These are phyloP conservation scores for Amauroascus verrucosus DNA, from an alignment of 2,329 filamentous ascomycete genomes.

Conservation along the genomic window DNA sequence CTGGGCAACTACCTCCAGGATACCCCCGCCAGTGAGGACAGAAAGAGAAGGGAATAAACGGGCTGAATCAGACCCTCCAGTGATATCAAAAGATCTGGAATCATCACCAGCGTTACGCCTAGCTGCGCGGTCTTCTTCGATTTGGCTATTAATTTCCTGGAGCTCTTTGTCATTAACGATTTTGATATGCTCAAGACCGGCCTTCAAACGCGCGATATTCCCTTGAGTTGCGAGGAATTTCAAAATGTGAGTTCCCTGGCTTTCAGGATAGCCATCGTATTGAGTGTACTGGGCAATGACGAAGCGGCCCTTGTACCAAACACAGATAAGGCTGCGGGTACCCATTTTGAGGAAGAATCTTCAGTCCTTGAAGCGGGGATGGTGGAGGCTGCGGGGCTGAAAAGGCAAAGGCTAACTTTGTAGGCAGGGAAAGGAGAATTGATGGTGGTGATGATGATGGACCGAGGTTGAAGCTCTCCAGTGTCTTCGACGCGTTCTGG, in stretches of 20 bases:
- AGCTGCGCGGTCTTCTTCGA: not conserved
- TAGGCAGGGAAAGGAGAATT: not conserved
- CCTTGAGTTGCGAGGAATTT: conserved; percentile 17
- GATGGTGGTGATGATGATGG: not conserved
- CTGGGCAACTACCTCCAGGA: conserved; percentile 17
- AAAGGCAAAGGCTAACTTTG: not conserved
- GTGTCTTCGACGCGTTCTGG: no score
- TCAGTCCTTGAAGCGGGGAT: not conserved
- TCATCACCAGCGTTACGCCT: not conserved
- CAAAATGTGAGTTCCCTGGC: conserved; percentile 20
- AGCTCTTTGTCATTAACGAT: conserved; percentile 9
- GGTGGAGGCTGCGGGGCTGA: not conserved
- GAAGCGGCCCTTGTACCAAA: conserved; percentile 20
- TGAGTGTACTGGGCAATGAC: conserved; percentile 24
- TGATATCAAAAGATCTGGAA: not conserved
- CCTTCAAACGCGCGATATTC: conserved; percentile 21
- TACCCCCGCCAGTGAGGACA: conserved; percentile 15
- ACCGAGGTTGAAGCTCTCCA: not conserved
- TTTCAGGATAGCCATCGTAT: conserved; percentile 22
- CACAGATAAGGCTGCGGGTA: conserved; percentile 19
- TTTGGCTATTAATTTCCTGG: conserved; percentile 7
- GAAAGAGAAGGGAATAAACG: conserved; percentile 14
- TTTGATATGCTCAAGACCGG: conserved; percentile 17
- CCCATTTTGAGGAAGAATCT: conserved; percentile 15
- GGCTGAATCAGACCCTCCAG: not conserved